Evolutionary conservation across 2,329 filamentous ascomycete genomes (phyloP).

Genomic region (Diplodia corticola): DNA sequence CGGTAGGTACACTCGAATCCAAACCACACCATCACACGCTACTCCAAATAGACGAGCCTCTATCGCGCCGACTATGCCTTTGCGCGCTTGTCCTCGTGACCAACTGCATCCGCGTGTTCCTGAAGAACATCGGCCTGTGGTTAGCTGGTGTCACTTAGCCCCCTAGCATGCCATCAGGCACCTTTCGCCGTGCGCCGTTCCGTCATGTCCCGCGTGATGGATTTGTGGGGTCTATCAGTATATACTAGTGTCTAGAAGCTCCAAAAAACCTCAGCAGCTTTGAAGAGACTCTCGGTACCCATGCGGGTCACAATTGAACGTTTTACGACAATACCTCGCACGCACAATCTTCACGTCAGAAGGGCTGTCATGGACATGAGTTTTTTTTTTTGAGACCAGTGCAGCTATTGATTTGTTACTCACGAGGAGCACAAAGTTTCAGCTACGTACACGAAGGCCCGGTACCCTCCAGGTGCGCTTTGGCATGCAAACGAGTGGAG

Average conservation of each 20-base stretch:
- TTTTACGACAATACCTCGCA: background rate
- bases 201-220: background rate
- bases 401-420: background rate
- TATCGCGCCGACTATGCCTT: background rate
- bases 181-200: background rate
- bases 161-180: background rate
- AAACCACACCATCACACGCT: background rate
- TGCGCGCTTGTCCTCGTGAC: background rate
- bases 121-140: background rate
- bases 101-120: background rate
- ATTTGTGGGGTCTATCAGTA: background rate
- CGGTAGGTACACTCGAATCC: background rate
- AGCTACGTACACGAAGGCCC: background rate
- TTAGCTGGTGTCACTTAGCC: no score
- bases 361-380: background rate
- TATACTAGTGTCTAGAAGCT: background rate
- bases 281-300: background rate
- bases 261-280: background rate
- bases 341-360: background rate
- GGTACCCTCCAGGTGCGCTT: background rate
- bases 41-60: background rate
- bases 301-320: background rate
- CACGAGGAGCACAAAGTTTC: background rate
- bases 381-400: background rate
- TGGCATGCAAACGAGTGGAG: background rate